Base-by-base conservation (phyloP, 1,284 basidiomycete species). In the Blastosporella zonata region DNA sequence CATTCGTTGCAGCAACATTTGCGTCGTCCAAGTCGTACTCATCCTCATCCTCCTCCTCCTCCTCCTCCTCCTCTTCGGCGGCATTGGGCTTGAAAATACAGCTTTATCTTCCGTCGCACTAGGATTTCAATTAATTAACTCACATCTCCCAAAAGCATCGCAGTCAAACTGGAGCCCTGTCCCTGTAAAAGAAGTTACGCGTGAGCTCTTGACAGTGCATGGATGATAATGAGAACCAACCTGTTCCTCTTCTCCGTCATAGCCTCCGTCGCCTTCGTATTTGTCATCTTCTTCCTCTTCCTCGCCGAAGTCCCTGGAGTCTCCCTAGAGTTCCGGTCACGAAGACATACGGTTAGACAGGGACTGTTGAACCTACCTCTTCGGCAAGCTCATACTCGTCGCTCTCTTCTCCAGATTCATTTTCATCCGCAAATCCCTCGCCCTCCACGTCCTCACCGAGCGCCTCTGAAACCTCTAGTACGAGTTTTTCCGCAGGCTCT, bases 101-200 rank as follows among this genome's bases (percentile, higher is more conserved):
- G 23, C 28, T 38, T 21, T 50, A 37, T 42, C 31, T 29, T 17
- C n/a, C 29, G 17, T 35, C 35, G 37, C 27, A 9, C 35, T 20
- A 17, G n/a, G 29, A 25, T 25, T 36, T 22, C 17, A 10, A n/a
- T 13, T 1, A 21, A 43, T 7, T 23, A n/a, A 64, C 66, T 46
- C 58, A 71, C 70, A 34, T 70, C 57, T 48, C 55, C 62, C 21
- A 72, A 50, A 37, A 72, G 58, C 38, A 69, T 57, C 21, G 66
- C 65, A 10, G 70, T 72, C 49, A 69, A 59, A 31, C 58, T 59
- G n/a, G 47, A 37, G 40, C 59, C 43, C 22, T 53, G 55, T 58
- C 15, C 48, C 22, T 53, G 31, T 12, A 29, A 35, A 43, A 37
- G 38, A 27, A 29, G 47, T 20, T n/a, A n/a, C n/a, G n/a, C 28